Conservation (phyloP, 371 early-diverging fungal species). For the Mucor piriformis region DNA sequence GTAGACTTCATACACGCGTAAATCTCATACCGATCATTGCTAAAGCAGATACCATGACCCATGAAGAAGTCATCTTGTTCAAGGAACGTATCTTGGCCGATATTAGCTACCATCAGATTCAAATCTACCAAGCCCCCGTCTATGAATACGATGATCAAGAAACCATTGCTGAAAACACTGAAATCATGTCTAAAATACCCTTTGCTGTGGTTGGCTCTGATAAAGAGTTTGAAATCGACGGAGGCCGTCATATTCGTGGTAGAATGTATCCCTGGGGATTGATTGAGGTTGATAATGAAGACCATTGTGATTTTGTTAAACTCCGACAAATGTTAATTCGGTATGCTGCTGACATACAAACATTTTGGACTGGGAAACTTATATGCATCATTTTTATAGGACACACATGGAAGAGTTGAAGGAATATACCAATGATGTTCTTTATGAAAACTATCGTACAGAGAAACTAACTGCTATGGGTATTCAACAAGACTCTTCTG, state of each 20-base stretch:
- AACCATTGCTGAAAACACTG: slow-evolving; percentile 91
- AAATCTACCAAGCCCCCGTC: slow-evolving; percentile 89
- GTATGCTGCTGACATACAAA: too few species aligned
- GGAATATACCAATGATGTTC: slow-evolving; percentile 90
- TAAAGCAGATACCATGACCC: slow-evolving; percentile 97
- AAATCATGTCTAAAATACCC: slow-evolving; percentile 93
- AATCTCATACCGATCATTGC: slow-evolving; percentile 98
- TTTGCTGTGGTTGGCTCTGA: slow-evolving; percentile 97
- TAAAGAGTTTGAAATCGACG: slow-evolving; percentile 77
- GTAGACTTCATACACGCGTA: slow-evolving; percentile 89
- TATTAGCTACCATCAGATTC: slow-evolving; percentile 90
- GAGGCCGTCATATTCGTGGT: slow-evolving; percentile 89
- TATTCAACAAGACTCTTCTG: slow-evolving; percentile 76
- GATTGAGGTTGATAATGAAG: slow-evolving; percentile 91
- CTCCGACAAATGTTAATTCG: slow-evolving; percentile 89
- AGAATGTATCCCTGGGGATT: slow-evolving; percentile 96
- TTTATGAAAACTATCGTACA: slow-evolving; percentile 96
- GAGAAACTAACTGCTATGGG: slow-evolving; percentile 84
- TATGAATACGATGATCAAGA: slow-evolving; percentile 94
- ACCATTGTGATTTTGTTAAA: slow-evolving; percentile 92
- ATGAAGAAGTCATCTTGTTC: slow-evolving; percentile 89
- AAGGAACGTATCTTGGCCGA: slow-evolving; percentile 93
- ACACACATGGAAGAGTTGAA: slow-evolving; percentile 93
- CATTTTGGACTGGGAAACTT: too few species aligned
- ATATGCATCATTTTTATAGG: slow-evolving; percentile 45